phyloP scores from a whole-genome alignment of 331 rosid species.

The Erythrophleum ivorense region DNA sequence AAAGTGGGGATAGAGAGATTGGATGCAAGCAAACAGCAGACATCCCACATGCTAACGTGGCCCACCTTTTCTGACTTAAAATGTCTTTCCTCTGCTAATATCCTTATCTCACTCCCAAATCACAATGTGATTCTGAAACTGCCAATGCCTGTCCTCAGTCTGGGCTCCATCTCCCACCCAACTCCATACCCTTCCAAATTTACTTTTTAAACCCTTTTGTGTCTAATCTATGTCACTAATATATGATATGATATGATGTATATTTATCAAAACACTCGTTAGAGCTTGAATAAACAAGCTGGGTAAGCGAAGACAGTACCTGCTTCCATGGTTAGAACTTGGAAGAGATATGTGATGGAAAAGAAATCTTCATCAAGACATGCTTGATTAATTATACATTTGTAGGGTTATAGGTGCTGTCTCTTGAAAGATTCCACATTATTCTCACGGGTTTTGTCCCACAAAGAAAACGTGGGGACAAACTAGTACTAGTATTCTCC shows the following conservation, averaged over 20 bases:
- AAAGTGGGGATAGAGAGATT: neutral
- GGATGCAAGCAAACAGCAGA: constrained; percentile 30
- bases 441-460: constrained; percentile 34
- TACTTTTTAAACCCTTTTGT: neutral
- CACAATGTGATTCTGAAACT: neutral
- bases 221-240: too few relatives aligned
- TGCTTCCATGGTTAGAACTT: too few relatives aligned
- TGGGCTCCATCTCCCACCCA: neutral
- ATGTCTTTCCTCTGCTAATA: constrained; percentile 6
- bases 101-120: neutral
- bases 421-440: constrained; percentile 39
- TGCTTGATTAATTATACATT: neutral
- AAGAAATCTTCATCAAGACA: neutral
- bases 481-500: neutral
- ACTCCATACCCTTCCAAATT: neutral
- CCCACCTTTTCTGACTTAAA: constrained; percentile 41
- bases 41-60: constrained; percentile 44
- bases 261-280: too few relatives aligned
- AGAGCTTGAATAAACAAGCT: too few relatives aligned
- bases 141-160: constrained; percentile 12
- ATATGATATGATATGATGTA: too few relatives aligned
- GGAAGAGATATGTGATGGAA: too few relatives aligned
- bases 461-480: constrained; percentile 51
- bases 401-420: too few relatives aligned
- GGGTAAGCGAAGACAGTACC: too few relatives aligned